Evolutionary conservation across 495 filamentous ascomycete species (phyloP).

Genomic region (Podospora pseudopauciseta): DNA sequence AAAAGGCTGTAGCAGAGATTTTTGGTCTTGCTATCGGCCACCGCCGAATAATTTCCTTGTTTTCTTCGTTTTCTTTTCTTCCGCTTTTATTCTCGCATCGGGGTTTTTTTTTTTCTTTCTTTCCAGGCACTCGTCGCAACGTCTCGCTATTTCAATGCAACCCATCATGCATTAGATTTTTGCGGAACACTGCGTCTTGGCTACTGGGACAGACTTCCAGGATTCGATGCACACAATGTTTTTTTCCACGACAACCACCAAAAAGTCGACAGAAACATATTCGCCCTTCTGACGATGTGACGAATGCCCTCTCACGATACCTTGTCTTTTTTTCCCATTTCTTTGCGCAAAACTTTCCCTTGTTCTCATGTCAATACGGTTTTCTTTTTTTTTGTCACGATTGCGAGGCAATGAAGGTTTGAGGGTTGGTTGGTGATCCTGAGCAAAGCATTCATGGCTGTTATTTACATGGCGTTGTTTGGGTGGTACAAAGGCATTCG

Average conservation of each 20-base stretch:
- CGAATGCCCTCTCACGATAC: constrained; percentile 22
- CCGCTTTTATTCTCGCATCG: constrained; percentile 2
- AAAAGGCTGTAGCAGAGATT: not conserved
- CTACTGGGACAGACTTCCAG: constrained; percentile 20
- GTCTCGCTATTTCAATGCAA: not conserved
- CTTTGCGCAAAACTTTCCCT: constrained; percentile 2
- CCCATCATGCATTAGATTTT: not conserved
- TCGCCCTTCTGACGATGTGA: constrained; percentile 24
- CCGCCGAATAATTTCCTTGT: not conserved
- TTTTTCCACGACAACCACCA: constrained; percentile 8
- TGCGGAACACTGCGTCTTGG: constrained; percentile 16
- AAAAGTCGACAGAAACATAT: constrained; percentile 10
- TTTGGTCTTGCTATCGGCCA: not conserved
- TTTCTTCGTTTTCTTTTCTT: constrained; percentile 4
- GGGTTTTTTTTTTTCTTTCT: not conserved
- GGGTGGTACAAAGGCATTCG: no score
- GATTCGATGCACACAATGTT: constrained; percentile 14
- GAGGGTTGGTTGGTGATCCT: not conserved
- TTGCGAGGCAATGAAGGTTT: not conserved
- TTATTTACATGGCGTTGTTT: no score
- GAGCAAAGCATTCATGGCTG: not conserved
- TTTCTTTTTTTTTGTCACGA: constrained; percentile 2
- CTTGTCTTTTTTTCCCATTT: constrained; percentile 11
- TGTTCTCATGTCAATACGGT: not conserved
- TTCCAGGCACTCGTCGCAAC: not conserved